These are phyloP conservation scores for Podospora sp. DNA, from an alignment of 495 filamentous ascomycete species.

Conservation along the genomic window DNA sequence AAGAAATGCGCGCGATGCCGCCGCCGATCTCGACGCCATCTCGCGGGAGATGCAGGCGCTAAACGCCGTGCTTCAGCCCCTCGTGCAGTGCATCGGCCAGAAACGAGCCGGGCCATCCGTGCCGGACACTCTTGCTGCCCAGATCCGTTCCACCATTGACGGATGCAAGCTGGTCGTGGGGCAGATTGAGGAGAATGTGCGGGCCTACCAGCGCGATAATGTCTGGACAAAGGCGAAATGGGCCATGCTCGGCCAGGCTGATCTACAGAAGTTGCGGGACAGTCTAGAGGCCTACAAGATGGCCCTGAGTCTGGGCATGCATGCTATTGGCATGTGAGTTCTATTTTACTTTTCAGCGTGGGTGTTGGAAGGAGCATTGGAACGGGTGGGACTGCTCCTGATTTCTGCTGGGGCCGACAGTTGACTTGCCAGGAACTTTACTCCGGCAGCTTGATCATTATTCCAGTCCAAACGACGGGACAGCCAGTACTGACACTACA, in stretches of 20 bases:
- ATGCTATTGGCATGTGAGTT: not conserved
- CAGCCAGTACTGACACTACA: not conserved
- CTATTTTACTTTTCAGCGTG: not conserved
- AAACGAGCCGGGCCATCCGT: not conserved
- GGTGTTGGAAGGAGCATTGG: too few relatives aligned
- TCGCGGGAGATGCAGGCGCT: slow-evolving; percentile 7
- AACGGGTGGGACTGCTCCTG: too few relatives aligned
- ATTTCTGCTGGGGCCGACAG: too few relatives aligned
- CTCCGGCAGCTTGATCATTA: too few relatives aligned
- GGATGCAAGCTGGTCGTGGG: not conserved
- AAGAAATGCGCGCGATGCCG: slow-evolving; percentile 1
- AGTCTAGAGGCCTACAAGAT: slow-evolving; percentile 12
- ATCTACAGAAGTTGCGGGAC: not conserved
- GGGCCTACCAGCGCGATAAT: not conserved
- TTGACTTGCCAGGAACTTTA: too few relatives aligned
- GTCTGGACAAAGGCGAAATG: not conserved
- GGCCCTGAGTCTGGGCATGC: slow-evolving; percentile 9
- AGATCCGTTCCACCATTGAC: not conserved
- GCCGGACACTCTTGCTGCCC: not conserved
- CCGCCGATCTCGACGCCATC: slow-evolving; percentile 14
- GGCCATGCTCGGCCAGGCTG: slow-evolving; percentile 3
- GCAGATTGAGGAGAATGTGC: slow-evolving; percentile 7
- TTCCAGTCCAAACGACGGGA: too few relatives aligned
- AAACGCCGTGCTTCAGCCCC: slow-evolving; percentile 3
- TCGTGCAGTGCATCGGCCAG: not conserved